Evolutionary conservation across 192 early-diverging fungal species (phyloP).

Genomic region (Backusella psychrophila): DNA sequence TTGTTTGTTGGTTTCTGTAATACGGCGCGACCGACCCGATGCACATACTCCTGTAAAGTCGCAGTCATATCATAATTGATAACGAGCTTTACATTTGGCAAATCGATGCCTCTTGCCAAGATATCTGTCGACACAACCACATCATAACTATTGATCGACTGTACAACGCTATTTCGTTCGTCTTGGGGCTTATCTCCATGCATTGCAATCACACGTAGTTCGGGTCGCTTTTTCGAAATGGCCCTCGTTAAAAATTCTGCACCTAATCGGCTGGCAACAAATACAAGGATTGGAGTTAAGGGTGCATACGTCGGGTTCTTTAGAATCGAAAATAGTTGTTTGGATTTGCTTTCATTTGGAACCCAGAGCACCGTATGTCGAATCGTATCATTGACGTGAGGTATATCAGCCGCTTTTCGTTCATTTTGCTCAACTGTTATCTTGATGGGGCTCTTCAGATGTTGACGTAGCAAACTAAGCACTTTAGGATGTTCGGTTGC

Average conservation of each 20-base stretch:
- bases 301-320: conserved; percentile 50
- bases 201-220: conserved; percentile 39
- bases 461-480: conserved; percentile 15
- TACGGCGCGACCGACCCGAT: conserved; percentile 52
- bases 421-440: conserved; percentile 19
- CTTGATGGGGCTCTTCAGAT: conserved; percentile 32
- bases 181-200: conserved; percentile 50
- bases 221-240: conserved; percentile 36
- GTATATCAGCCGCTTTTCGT: neutral
- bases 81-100: conserved; percentile 46
- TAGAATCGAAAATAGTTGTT: conserved; percentile 50
- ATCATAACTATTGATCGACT: conserved; percentile 32
- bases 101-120: conserved; percentile 50
- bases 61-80: conserved; percentile 60
- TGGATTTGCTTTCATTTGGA: conserved; percentile 52
- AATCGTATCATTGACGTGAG: conserved; percentile 28
- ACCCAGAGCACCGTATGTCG: conserved; percentile 60
- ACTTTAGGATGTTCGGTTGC: conserved; percentile 23
- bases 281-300: conserved; percentile 48
- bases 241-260: conserved; percentile 49
- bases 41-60: conserved; percentile 55
- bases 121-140: conserved; percentile 53
- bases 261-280: conserved; percentile 53
- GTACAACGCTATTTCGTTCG: conserved; percentile 37
- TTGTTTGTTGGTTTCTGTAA: conserved; percentile 18